Evolutionary conservation across 805 yeast species (phyloP).

Genomic region (Suhomyces emberorum): DNA sequence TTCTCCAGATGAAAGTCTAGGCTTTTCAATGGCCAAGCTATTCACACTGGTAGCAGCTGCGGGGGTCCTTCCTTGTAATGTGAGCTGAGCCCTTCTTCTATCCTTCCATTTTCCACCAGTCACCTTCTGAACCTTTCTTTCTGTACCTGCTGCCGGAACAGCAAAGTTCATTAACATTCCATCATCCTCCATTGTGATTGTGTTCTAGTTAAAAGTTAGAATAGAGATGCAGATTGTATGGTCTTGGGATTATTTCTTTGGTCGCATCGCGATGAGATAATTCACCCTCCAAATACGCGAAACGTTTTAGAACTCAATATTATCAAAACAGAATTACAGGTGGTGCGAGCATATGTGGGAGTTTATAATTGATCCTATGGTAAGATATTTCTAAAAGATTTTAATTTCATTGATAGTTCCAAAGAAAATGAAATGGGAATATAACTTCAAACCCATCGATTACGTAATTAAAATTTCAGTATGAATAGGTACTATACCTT

Average conservation of each 20-base stretch:
- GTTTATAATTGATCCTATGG: too few relatives aligned
- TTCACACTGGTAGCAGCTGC: slow-evolving; percentile 32
- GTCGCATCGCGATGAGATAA: neutral
- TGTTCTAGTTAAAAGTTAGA: slow-evolving; percentile 3
- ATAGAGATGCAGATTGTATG: neutral
- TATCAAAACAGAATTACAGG: too few relatives aligned
- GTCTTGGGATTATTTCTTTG: neutral
- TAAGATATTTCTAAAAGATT: too few relatives aligned
- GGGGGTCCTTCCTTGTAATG: slow-evolving; percentile 44
- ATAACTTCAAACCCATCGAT: too few relatives aligned
- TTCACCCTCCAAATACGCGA: too few relatives aligned
- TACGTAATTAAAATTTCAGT: too few relatives aligned
- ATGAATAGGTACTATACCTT: too few relatives aligned
- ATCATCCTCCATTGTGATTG: slow-evolving; percentile 49
- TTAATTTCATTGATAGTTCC: too few relatives aligned
- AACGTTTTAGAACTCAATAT: too few relatives aligned
- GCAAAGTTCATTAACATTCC: slow-evolving; percentile 76
- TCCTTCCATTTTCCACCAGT: slow-evolving; percentile 84
- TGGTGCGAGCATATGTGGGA: too few relatives aligned
- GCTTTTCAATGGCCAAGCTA: slow-evolving; percentile 17
- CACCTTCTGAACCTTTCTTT: slow-evolving; percentile 35
- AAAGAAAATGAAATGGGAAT: too few relatives aligned
- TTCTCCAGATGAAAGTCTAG: slow-evolving; percentile 6
- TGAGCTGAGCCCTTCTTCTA: slow-evolving; percentile 58
- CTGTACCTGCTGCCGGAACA: slow-evolving; percentile 29